phyloP scores from a whole-genome alignment of 441 rosid species.

The Adansonia gregorii region DNA sequence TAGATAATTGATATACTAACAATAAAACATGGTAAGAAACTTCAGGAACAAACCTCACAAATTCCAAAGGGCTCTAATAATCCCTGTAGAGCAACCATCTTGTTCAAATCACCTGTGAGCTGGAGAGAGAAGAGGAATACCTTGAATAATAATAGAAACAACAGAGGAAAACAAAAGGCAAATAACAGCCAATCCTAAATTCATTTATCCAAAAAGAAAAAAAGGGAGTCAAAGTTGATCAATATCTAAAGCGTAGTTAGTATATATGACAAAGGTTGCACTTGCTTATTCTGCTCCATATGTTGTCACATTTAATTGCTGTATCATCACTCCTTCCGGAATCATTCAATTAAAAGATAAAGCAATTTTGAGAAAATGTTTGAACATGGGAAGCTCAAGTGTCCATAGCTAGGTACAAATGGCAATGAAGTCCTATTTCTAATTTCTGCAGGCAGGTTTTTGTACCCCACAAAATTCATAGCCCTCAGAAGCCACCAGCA shows the following conservation, averaged over 20 bases:
- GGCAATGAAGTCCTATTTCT: neutral
- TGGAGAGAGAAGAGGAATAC: slow-evolving; percentile 31
- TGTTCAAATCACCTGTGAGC: slow-evolving; percentile 68
- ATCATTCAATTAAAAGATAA: neutral
- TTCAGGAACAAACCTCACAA: slow-evolving; percentile 56
- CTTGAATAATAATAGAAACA: neutral
- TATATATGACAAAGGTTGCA: neutral
- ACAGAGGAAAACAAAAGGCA: neutral
- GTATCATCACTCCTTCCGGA: neutral
- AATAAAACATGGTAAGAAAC: neutral
- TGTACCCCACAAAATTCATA: neutral
- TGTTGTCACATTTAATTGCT: neutral
- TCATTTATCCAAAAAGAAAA: neutral
- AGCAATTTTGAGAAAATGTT: neutral
- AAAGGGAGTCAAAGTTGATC: neutral
- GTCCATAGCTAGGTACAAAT: neutral
- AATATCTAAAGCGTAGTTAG: neutral
- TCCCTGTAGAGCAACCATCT: slow-evolving; percentile 70
- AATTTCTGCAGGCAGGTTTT: neutral
- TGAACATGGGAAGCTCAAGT: neutral
- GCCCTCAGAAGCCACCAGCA: neutral
- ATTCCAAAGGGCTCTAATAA: slow-evolving; percentile 64
- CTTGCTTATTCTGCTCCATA: neutral
- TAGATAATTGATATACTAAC: neutral
- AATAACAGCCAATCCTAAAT: neutral